Evolutionary conservation across 192 early-diverging fungal species (phyloP).

Genomic region (Coemansia biformis): DNA sequence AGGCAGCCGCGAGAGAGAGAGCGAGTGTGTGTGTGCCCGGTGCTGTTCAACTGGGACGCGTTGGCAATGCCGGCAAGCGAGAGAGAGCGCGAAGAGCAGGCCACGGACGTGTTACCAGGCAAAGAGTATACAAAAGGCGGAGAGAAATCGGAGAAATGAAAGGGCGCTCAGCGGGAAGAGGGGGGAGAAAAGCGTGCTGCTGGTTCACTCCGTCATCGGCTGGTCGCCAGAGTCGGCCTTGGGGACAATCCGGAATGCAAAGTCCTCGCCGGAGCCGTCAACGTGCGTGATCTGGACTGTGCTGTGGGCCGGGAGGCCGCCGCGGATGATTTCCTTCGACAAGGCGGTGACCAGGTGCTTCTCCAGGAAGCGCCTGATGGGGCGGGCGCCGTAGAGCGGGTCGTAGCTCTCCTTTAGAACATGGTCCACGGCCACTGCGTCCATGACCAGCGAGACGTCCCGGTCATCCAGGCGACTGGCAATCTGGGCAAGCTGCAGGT

Average conservation of each 20-base stretch:
- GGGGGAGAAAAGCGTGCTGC: neutral
- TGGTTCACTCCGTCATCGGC: constrained; percentile 16
- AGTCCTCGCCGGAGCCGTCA: constrained; percentile 19
- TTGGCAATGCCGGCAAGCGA: too few species aligned
- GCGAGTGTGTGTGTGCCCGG: too few species aligned
- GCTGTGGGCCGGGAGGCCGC: constrained; percentile 57
- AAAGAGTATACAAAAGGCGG: constrained; percentile 7
- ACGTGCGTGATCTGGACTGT: constrained; percentile 47
- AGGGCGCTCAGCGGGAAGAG: neutral
- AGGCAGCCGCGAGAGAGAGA: too few species aligned
- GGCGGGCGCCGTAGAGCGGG: constrained; percentile 91
- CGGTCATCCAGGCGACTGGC: constrained; percentile 65
- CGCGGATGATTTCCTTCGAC: constrained; percentile 62
- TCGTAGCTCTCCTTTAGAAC: constrained; percentile 80
- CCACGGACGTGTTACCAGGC: too few species aligned
- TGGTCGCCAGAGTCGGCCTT: constrained; percentile 21
- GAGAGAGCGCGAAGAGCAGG: too few species aligned
- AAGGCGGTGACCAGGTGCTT: constrained; percentile 77
- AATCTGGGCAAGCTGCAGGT: constrained; percentile 63
- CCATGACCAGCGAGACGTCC: constrained; percentile 65
- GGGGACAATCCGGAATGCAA: constrained; percentile 35
- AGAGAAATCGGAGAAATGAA: constrained; percentile 7
- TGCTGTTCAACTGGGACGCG: too few species aligned
- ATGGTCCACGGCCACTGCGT: constrained; percentile 66
- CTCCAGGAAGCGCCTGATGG: constrained; percentile 85